Evolutionary conservation across 352 stramenopile species (phyloP).

Genomic region (Pythium dissotocum): DNA sequence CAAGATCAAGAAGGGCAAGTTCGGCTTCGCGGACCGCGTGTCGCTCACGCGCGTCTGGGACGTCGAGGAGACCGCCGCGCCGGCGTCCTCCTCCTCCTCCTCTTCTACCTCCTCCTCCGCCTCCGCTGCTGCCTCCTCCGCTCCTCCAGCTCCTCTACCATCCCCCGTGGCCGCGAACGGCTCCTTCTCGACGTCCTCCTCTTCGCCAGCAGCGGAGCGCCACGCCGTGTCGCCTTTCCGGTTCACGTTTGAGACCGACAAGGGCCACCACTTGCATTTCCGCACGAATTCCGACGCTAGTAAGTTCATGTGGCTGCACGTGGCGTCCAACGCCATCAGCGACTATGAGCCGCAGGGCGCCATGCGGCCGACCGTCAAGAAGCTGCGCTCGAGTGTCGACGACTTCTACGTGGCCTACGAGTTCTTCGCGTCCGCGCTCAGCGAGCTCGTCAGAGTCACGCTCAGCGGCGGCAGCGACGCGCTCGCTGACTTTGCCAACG

Average conservation of each 20-base stretch:
- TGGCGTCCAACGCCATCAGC: constrained; percentile 58
- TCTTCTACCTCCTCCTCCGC: constrained; percentile 9
- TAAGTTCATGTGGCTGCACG: constrained; percentile 83
- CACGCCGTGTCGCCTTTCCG: constrained; percentile 53
- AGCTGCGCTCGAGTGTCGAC: constrained; percentile 46
- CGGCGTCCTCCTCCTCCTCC: constrained; percentile 1
- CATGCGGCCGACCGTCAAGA: constrained; percentile 32
- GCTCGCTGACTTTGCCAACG: neutral
- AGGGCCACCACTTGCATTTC: constrained; percentile 86
- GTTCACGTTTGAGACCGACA: constrained; percentile 82
- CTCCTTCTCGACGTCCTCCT: constrained; percentile 1
- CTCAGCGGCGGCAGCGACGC: constrained; percentile 7
- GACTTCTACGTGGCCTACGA: constrained; percentile 84
- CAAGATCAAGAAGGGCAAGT: constrained; percentile 90
- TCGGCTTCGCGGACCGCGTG: constrained; percentile 81
- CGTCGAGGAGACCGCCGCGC: constrained; percentile 47
- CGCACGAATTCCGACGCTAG: constrained; percentile 79
- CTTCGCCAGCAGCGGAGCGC: constrained; percentile 2
- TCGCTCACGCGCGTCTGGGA: constrained; percentile 74
- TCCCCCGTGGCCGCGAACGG: neutral
- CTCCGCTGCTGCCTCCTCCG: neutral
- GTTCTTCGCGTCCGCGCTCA: constrained; percentile 66
- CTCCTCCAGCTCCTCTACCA: neutral
- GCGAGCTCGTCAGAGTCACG: constrained; percentile 49
- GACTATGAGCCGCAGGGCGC: constrained; percentile 49